Conservation (phyloP, 116 monocot species). For the Posidonia oceanica region DNA sequence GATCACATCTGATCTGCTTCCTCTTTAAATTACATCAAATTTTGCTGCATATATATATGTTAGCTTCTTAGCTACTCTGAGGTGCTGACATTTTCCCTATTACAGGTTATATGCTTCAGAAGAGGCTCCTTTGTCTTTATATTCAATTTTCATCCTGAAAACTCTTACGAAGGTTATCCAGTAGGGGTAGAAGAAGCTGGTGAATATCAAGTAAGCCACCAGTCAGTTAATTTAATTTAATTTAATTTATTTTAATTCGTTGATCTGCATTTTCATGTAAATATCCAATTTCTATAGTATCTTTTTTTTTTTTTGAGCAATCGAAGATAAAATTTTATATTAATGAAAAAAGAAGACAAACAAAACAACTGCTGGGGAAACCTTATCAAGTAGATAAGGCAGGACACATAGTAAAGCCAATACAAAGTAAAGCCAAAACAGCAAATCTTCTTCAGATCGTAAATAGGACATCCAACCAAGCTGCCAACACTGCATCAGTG, state of each 20-base stretch:
- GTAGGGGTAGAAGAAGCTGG: conserved; percentile 94
- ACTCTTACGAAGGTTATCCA: conserved; percentile 30
- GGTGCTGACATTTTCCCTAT: background rate
- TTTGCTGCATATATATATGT: too few species aligned
- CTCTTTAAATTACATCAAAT: too few species aligned
- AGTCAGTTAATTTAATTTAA: background rate
- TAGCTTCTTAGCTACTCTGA: background rate
- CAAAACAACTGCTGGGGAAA: too few species aligned
- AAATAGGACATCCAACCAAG: too few species aligned
- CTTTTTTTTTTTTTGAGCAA: too few species aligned
- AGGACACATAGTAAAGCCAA: too few species aligned
- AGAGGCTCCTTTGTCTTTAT: conserved; percentile 74
- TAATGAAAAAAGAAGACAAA: background rate
- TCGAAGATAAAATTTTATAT: background rate
- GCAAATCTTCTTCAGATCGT: too few species aligned
- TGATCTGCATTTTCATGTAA: background rate
- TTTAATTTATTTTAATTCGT: background rate
- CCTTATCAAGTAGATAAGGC: too few species aligned
- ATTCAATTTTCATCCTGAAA: conserved; percentile 80
- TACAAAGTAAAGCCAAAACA: too few species aligned
- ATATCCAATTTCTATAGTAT: background rate
- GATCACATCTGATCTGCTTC: too few species aligned
- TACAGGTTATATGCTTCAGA: conserved; percentile 75
- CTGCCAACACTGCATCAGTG: too few species aligned
- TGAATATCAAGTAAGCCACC: conserved; percentile 70